Conservation (phyloP, 2,329 filamentous ascomycete species). For the Microdochium bolleyi region DNA sequence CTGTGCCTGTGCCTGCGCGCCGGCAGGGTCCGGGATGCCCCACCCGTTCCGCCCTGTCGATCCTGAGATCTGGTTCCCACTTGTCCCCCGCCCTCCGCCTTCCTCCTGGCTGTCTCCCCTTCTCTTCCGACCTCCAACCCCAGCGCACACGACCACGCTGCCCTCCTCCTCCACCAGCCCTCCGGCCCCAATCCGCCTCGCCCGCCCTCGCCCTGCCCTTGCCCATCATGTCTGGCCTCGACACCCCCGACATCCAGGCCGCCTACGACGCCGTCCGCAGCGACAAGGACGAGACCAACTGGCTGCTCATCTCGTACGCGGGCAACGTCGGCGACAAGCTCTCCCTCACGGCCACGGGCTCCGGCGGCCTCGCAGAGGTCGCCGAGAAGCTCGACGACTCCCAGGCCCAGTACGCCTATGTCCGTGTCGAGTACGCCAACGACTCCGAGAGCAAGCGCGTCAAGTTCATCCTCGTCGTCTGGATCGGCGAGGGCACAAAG, state of each 20-base stretch:
- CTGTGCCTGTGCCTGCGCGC: no score
- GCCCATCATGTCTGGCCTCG: conserved; percentile 44
- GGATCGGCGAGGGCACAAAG: conserved; percentile 58
- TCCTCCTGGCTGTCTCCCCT: no score
- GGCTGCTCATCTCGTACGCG: conserved; percentile 58
- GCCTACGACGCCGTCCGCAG: conserved; percentile 61
- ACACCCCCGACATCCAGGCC: conserved; percentile 49
- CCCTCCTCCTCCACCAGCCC: neutral
- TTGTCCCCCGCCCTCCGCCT: no score
- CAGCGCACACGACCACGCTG: neutral
- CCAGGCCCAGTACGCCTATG: conserved; percentile 60
- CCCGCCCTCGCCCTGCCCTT: neutral
- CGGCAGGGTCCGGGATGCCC: no score
- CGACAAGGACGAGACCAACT: conserved; percentile 59
- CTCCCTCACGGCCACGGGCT: conserved; percentile 46
- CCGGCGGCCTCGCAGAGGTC: conserved; percentile 52
- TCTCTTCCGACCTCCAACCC: no score
- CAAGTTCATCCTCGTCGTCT: conserved; percentile 61
- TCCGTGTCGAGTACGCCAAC: conserved; percentile 61
- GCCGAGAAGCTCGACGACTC: conserved; percentile 44
- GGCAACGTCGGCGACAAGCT: conserved; percentile 47
- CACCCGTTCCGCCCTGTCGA: no score
- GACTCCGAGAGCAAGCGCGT: conserved; percentile 61
- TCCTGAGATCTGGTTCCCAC: no score
- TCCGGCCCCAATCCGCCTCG: neutral